Evolutionary conservation across 768 basidiomycete genomes (phyloP).

Genomic region (Collybia sp.): DNA sequence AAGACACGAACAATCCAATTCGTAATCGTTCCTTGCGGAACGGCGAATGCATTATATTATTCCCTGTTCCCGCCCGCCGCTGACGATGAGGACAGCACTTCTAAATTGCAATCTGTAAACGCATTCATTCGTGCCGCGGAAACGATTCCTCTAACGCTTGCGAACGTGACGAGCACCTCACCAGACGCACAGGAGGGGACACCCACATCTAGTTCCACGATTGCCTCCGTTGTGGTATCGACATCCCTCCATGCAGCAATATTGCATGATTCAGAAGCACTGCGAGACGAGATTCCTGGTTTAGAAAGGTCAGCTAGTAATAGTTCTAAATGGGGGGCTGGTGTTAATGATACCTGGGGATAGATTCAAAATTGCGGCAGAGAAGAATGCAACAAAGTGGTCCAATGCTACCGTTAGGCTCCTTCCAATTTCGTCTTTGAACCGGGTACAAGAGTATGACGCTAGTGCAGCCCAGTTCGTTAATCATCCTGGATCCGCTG

Average conservation of each 20-base stretch:
- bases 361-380: slow-evolving; percentile 83
- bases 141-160: slow-evolving; percentile 45
- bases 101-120: slow-evolving; percentile 52
- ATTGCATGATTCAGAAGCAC: slow-evolving; percentile 72
- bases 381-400: slow-evolving; percentile 69
- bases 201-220: slow-evolving; percentile 37
- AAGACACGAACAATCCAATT: slow-evolving; percentile 29
- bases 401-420: slow-evolving; percentile 59
- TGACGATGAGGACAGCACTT: slow-evolving; percentile 18
- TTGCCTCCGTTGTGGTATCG: slow-evolving; percentile 66
- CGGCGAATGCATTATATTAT: slow-evolving; percentile 89
- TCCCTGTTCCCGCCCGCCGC: slow-evolving; percentile 60
- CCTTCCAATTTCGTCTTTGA: slow-evolving; percentile 33
- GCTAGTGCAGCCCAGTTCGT: slow-evolving; percentile 43
- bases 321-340: no score
- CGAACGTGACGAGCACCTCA: slow-evolving; percentile 41
- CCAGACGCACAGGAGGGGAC: slow-evolving; percentile 17
- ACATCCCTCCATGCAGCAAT: slow-evolving; percentile 84
- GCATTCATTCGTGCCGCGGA: slow-evolving; percentile 38
- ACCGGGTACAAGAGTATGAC: slow-evolving; percentile 58
- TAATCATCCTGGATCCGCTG: slow-evolving; percentile 25
- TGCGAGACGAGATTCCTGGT: slow-evolving; percentile 67
- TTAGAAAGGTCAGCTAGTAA: slow-evolving; percentile 58
- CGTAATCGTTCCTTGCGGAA: slow-evolving; percentile 70
- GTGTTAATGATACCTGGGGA: background rate